Conservation (phyloP, 1,284 basidiomycete species). For the Caloboletus firmus region DNA sequence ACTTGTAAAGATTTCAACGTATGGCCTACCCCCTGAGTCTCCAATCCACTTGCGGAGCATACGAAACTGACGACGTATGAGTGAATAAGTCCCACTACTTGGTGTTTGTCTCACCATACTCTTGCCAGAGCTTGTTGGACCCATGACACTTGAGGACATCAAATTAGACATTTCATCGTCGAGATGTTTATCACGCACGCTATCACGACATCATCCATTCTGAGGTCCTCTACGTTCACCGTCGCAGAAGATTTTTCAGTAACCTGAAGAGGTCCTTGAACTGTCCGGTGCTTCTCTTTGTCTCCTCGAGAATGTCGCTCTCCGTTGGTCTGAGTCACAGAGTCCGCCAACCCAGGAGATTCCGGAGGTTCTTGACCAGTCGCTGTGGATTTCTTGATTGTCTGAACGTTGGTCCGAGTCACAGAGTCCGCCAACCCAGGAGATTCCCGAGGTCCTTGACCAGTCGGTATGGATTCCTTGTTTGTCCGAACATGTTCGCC, state of each 20-base stretch:
- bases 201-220: slow-evolving; percentile 18
- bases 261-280: background rate
- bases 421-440: no score
- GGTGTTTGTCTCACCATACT: slow-evolving; percentile 13
- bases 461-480: no score
- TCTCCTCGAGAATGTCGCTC: background rate
- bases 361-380: background rate
- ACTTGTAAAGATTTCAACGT: slow-evolving; percentile 17
- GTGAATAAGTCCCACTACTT: no score
- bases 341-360: background rate
- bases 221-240: background rate
- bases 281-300: background rate
- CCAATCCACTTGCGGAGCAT: slow-evolving; percentile 15
- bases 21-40: slow-evolving; percentile 9
- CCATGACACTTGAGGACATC: slow-evolving; percentile 20
- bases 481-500: no score
- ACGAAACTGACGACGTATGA: slow-evolving; percentile 27
- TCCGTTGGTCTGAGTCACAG: background rate
- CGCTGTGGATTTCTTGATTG: no score
- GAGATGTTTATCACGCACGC: slow-evolving; percentile 17
- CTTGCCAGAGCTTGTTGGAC: slow-evolving; percentile 11
- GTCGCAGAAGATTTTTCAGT: background rate
- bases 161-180: background rate
- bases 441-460: no score
- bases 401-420: no score